Conservation (phyloP, 257 asterid species). For the Datura wrightii region DNA sequence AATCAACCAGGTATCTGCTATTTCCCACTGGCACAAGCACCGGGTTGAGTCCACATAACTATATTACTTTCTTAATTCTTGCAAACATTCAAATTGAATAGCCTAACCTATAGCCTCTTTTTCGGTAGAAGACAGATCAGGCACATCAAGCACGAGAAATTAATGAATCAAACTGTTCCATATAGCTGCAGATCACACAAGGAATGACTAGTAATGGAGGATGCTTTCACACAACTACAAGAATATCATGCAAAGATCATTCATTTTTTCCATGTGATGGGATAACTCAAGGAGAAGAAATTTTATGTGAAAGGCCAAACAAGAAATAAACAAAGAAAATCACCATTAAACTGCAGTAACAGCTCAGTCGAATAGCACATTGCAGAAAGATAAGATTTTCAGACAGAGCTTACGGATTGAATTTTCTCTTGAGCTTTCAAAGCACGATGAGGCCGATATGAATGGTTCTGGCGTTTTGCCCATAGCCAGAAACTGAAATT, state of each 20-base stretch:
- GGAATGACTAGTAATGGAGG: neutral
- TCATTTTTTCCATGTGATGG: neutral
- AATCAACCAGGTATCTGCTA: neutral
- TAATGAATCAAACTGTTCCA: neutral
- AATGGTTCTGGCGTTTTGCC: constrained; percentile 82
- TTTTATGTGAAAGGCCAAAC: neutral
- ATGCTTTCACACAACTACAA: neutral
- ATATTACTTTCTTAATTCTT: neutral
- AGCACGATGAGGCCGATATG: constrained; percentile 81
- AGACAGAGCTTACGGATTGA: constrained; percentile 57
- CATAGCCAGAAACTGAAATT: constrained; percentile 84
- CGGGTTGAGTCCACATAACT: neutral
- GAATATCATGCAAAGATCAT: neutral
- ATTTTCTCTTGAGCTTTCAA: constrained; percentile 70
- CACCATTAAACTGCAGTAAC: neutral
- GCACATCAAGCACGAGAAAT: neutral
- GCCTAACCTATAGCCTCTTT: neutral
- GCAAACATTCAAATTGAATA: neutral
- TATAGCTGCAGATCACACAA: neutral
- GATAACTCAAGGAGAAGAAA: neutral
- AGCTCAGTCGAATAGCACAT: neutral
- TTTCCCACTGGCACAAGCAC: neutral
- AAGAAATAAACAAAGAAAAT: constrained; percentile 12
- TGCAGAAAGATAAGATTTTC: constrained; percentile 5
- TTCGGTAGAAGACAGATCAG: neutral